Conservation (phyloP, 306 rosid genomes). For the Fragaria nilgerrensis region DNA sequence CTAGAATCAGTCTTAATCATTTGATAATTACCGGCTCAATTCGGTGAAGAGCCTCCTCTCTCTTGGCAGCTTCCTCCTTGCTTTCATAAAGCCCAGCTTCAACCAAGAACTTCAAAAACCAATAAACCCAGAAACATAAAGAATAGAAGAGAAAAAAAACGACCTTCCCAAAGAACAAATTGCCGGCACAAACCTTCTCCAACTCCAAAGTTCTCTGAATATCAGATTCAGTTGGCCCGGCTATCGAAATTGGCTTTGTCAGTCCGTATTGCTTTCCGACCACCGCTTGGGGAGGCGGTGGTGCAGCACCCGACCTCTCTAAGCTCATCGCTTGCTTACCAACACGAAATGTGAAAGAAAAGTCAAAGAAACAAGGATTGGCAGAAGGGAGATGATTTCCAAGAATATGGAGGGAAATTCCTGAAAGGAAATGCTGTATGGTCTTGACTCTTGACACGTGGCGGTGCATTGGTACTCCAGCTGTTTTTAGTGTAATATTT, state of each 20-base stretch:
- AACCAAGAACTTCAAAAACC: slow-evolving; percentile 42
- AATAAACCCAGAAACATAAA: not conserved
- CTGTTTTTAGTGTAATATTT: no score
- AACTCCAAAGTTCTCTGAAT: slow-evolving; percentile 13
- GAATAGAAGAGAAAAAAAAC: not conserved
- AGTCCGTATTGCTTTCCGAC: not conserved
- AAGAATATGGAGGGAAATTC: no score
- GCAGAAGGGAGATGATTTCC: no score
- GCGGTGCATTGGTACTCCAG: no score
- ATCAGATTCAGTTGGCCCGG: not conserved
- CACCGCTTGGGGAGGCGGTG: not conserved
- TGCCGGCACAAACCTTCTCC: slow-evolving; percentile 50
- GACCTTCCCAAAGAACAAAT: not conserved
- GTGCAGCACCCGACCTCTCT: not conserved
- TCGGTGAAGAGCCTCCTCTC: slow-evolving; percentile 55
- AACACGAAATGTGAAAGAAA: no score
- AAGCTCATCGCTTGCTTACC: no score
- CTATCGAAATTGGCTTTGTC: not conserved
- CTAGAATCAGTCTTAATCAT: not conserved
- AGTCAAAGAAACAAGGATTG: no score
- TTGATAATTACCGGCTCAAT: slow-evolving; percentile 43
- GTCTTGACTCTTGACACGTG: no score
- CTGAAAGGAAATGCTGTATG: no score
- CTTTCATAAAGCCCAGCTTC: slow-evolving; percentile 60
- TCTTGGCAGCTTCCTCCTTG: slow-evolving; percentile 54